These are phyloP conservation scores for Fusarium tjaetaba DNA, from an alignment of 2,329 filamentous ascomycete species.

Conservation along the genomic window DNA sequence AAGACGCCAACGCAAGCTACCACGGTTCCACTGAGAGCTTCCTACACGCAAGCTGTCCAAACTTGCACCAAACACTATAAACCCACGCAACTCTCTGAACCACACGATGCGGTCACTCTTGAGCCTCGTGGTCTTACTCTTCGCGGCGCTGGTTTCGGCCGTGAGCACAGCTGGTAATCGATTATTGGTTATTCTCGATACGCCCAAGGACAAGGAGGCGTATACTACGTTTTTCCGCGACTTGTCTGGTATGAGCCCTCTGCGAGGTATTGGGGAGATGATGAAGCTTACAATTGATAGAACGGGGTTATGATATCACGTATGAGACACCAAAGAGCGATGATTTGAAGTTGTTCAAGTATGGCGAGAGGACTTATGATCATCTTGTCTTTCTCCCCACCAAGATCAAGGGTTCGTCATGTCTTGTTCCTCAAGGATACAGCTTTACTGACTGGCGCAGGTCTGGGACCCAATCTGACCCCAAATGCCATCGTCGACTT, in stretches of 20 bases:
- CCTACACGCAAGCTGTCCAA: conserved; percentile 39
- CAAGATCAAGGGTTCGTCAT: conserved; percentile 82
- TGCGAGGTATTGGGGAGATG: not conserved
- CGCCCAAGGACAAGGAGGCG: conserved; percentile 79
- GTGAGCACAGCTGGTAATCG: conserved; percentile 82
- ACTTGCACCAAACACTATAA: conserved; percentile 29
- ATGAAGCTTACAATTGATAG: conserved; percentile 58
- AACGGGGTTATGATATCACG: conserved; percentile 80
- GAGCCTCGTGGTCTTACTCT: conserved; percentile 74
- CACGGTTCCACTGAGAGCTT: conserved; percentile 38
- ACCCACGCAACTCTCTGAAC: conserved; percentile 16
- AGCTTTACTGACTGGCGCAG: conserved; percentile 53
- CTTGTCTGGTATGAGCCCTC: conserved; percentile 65
- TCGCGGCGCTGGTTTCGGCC: conserved; percentile 75
- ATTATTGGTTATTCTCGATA: conserved; percentile 87
- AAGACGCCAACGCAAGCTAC: conserved; percentile 44
- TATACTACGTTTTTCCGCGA: conserved; percentile 86
- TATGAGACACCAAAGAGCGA: conserved; percentile 88
- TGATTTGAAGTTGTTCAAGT: conserved; percentile 79
- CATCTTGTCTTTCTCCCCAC: conserved; percentile 89
- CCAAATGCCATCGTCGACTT: conserved; percentile 90
- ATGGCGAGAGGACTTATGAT: conserved; percentile 90
- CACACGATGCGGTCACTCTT: conserved; percentile 76
- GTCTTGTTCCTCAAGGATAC: not conserved
- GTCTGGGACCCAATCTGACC: conserved; percentile 87